Percentiles rank a stretch among this genome's conserved stretches.
Conservation (phyloP, 352 stramenopile species). For the Phytopythium helicoides region DNA sequence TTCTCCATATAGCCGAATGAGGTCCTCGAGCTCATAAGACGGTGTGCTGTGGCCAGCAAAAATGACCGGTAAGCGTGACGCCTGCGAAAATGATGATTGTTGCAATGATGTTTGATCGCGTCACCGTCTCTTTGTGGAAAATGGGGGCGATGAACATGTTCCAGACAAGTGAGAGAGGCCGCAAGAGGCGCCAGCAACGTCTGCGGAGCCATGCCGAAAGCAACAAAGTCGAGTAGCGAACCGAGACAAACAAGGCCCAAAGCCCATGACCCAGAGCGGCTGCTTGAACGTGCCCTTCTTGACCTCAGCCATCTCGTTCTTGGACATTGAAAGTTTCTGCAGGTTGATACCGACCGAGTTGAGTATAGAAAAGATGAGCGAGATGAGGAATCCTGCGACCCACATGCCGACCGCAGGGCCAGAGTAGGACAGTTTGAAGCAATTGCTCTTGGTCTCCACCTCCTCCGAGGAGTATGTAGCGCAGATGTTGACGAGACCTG, state of each 20-base stretch:
- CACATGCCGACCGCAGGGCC: slow-evolving; percentile 79
- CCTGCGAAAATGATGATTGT: slow-evolving; percentile 89
- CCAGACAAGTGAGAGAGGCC: slow-evolving; percentile 87
- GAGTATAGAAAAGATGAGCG: slow-evolving; percentile 85
- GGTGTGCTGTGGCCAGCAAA: slow-evolving; percentile 86
- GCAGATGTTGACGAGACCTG: slow-evolving; percentile 61
- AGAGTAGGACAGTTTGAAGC: slow-evolving; percentile 74
- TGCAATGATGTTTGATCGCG: slow-evolving; percentile 71
- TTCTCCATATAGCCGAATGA: slow-evolving; percentile 80
- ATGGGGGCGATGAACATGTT: slow-evolving; percentile 91
- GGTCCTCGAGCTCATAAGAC: slow-evolving; percentile 82
- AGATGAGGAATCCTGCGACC: slow-evolving; percentile 85
- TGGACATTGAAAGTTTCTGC: slow-evolving; percentile 88
- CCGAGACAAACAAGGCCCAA: slow-evolving; percentile 78
- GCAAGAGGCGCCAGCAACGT: slow-evolving; percentile 88
- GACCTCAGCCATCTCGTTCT: slow-evolving; percentile 57
- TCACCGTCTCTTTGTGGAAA: slow-evolving; percentile 90
- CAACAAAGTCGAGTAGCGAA: slow-evolving; percentile 89
- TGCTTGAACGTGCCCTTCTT: slow-evolving; percentile 83
- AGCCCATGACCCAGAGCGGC: slow-evolving; percentile 88
- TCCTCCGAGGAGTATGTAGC: slow-evolving; percentile 30
- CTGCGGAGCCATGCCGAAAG: slow-evolving; percentile 90
- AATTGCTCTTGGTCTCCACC: slow-evolving; percentile 71
- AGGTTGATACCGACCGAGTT: slow-evolving; percentile 91
- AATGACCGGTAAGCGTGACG: slow-evolving; percentile 87